These are phyloP conservation scores for Annona cherimola DNA, from an alignment of 164 flowering plant genomes.

Conservation along the genomic window DNA sequence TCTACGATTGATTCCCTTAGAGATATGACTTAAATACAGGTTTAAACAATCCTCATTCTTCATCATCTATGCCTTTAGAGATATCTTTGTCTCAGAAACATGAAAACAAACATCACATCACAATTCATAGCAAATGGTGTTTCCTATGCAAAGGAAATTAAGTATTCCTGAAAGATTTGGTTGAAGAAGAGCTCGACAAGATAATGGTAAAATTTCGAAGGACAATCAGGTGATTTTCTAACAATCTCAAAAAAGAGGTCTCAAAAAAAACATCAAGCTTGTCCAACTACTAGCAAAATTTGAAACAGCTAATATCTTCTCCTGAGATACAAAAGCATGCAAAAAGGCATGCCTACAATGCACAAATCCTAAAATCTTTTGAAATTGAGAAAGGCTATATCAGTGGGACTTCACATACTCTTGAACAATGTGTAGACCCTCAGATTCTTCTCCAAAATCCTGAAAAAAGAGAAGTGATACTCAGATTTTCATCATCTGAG, in stretches of 20 bases:
- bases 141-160: not conserved
- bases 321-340: not conserved
- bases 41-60: too few relatives aligned
- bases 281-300: not conserved
- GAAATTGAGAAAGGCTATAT: constrained; percentile 5
- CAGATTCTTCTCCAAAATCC: constrained; percentile 61
- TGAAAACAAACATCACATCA: too few relatives aligned
- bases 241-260: not conserved
- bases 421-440: constrained; percentile 48
- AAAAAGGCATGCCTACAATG: not conserved
- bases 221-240: not conserved
- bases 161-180: not conserved
- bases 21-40: too few relatives aligned
- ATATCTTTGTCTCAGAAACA: too few relatives aligned
- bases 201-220: not conserved
- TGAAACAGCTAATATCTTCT: not conserved
- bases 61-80: too few relatives aligned
- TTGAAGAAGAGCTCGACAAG: not conserved
- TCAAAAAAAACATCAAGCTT: not conserved
- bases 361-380: not conserved
- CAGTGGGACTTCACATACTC: constrained; percentile 46
- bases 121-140: too few relatives aligned
- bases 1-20: too few relatives aligned
- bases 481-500: not conserved
- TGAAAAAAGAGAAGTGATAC: constrained; percentile 14